Evolutionary conservation across 768 basidiomycete species (phyloP).

Genomic region (Mycena galopus): DNA sequence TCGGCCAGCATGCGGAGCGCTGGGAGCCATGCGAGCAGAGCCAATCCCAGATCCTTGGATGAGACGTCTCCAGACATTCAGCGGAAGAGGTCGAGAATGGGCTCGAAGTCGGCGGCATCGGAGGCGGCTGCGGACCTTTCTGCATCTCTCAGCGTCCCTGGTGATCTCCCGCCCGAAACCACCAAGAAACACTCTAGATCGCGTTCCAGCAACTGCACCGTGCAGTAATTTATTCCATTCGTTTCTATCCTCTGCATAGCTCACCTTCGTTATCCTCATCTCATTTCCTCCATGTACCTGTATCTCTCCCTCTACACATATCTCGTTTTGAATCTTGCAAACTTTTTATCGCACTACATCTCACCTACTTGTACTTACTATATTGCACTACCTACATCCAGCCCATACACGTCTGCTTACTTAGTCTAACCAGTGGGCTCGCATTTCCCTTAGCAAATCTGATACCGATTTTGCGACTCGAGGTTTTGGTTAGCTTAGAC

Average conservation of each 20-base stretch:
- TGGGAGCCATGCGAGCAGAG: conserved; percentile 55
- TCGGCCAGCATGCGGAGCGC: conserved; percentile 69
- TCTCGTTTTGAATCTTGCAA: conserved; percentile 32
- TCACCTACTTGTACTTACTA: conserved; percentile 30
- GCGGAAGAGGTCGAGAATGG: conserved; percentile 49
- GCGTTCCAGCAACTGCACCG: conserved; percentile 58
- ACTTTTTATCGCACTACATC: conserved; percentile 31
- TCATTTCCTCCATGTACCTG: conserved; percentile 23
- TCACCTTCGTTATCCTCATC: conserved; percentile 32
- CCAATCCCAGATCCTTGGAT: conserved; percentile 50
- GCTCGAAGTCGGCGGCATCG: conserved; percentile 49
- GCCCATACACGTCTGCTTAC: conserved; percentile 32
- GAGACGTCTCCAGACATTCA: conserved; percentile 38
- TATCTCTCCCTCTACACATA: conserved; percentile 21
- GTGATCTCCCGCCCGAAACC: conserved; percentile 52
- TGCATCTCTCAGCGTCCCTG: conserved; percentile 47
- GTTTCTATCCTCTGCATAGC: conserved; percentile 21
- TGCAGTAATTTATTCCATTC: conserved; percentile 54
- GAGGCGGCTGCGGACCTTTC: conserved; percentile 43
- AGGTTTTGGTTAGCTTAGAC: too few relatives aligned
- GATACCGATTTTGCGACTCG: conserved; percentile 15
- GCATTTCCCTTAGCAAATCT: conserved; percentile 15
- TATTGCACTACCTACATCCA: conserved; percentile 28
- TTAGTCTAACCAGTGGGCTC: conserved; percentile 28
- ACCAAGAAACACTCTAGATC: conserved; percentile 57